Evolutionary conservation across 2,329 filamentous ascomycete genomes (phyloP).

Genomic region (Penicillium sp.): DNA sequence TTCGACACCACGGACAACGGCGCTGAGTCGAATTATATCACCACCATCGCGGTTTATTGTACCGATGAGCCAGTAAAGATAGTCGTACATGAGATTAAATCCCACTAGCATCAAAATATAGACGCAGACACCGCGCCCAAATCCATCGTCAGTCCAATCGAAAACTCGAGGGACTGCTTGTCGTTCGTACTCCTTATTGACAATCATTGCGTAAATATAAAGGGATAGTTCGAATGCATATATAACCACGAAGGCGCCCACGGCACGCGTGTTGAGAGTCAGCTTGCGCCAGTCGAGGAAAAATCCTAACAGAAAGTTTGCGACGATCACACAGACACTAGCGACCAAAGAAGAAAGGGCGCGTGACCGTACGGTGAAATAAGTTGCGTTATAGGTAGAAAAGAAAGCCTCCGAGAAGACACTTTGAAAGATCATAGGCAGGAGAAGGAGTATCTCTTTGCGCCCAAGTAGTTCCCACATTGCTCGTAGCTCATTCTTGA

Average conservation of each 20-base stretch:
- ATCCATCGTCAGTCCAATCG: constrained; percentile 5
- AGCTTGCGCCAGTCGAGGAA: constrained; percentile 6
- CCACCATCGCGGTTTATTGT: neutral
- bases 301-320: constrained; percentile 1
- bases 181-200: neutral
- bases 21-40: constrained; percentile 2
- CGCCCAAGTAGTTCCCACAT: neutral
- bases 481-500: constrained; percentile 1
- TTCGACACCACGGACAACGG: constrained; percentile 7
- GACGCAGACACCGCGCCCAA: neutral
- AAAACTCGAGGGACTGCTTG: neutral
- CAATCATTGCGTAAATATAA: neutral
- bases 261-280: neutral
- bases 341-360: constrained; percentile 6
- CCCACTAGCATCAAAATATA: constrained; percentile 5
- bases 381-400: constrained; percentile 7
- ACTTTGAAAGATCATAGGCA: constrained; percentile 7
- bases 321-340: neutral
- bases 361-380: constrained; percentile 13
- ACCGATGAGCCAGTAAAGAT: constrained; percentile 5
- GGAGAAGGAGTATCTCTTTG: constrained; percentile 2
- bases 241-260: neutral
- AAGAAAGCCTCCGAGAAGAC: constrained; percentile 7
- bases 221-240: neutral
- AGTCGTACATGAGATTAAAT: constrained; percentile 6